These are phyloP conservation scores for Ganoderma meredithae DNA, from an alignment of 1,284 basidiomycete genomes.

Conservation along the genomic window DNA sequence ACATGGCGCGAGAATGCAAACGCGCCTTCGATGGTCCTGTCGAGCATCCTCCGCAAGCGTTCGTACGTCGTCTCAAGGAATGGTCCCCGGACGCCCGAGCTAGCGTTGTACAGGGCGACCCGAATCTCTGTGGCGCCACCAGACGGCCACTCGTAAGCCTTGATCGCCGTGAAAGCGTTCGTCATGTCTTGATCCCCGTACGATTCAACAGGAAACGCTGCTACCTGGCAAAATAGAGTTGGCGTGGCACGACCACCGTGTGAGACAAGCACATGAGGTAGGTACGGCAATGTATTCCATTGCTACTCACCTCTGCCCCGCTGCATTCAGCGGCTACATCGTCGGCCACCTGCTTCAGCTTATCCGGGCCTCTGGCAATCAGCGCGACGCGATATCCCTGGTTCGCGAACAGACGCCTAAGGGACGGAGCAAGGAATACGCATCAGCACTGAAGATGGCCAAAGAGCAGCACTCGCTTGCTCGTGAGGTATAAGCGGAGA, in stretches of 20 bases:
- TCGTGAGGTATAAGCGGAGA: neutral
- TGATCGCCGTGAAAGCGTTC: conserved; percentile 62
- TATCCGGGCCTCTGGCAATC: conserved; percentile 65
- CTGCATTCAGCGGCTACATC: conserved; percentile 54
- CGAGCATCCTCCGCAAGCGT: conserved; percentile 56
- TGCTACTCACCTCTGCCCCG: conserved; percentile 62
- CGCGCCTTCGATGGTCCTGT: conserved; percentile 65
- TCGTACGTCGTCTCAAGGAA: conserved; percentile 73
- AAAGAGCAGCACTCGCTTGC: neutral
- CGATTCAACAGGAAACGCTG: conserved; percentile 61
- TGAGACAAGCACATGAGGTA: neutral
- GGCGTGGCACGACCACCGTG: neutral
- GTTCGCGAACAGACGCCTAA: conserved; percentile 11
- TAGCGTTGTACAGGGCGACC: conserved; percentile 74
- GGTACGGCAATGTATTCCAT: neutral
- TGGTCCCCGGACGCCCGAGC: conserved; percentile 63
- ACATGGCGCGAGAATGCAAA: conserved; percentile 75
- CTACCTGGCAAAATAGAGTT: conserved; percentile 51
- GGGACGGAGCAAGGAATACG: neutral
- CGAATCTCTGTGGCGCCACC: conserved; percentile 55
- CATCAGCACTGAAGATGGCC: neutral
- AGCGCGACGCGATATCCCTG: conserved; percentile 59
- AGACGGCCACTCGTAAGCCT: conserved; percentile 52
- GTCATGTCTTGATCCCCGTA: conserved; percentile 64
- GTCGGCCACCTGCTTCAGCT: conserved; percentile 58